Evolutionary conservation across 2,329 filamentous ascomycete genomes (phyloP), one percentile per base, ranked within the genome.

Genomic region (Pseudocercospora musae): DNA sequence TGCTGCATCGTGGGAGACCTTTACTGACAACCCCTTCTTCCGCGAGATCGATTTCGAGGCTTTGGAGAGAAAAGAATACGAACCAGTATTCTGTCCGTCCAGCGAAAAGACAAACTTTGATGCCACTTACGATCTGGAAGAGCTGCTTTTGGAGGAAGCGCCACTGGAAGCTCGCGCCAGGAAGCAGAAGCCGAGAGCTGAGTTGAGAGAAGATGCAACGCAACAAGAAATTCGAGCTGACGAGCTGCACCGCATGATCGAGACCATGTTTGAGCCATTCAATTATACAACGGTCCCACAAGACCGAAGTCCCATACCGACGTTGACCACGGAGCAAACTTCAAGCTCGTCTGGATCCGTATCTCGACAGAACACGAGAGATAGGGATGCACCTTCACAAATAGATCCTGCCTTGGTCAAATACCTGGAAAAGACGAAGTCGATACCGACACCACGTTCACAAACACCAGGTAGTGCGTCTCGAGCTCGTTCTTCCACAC

Each of bases 31-130:
- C 72, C 89, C 92, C 6, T 98, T 98, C 80, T 99, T 99, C 81
- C 84, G 88, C 44, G 80, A 84, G 2, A 86, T 98, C 68, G 89
- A 98, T 73, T 99, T 99, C 69, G 87, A 86, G 13, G 87, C 88
- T 0, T 78, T 99, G 37, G 91, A 96, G 74, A 83, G 87, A 66
- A 98, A 97, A 75, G 87, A 92, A 73, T 88, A 98, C 49, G 89
- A 93, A 69, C 95, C 95, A 0, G 87, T 98, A 3, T 99, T 99
- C 75, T 85, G 90, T 20, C 95, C 95, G 0, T 96, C 94, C 0
- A 93, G 92, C 60, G 95, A 98, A 54, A 99, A 99, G 84, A 98
- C 95, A 3, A 99, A 99, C 75, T 99, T 99, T 69, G 95, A 99
- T 77, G 95, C 95, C 4, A 99, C 95, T 0, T 98, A 99, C 74